Conservation (phyloP, 2,329 filamentous ascomycete genomes). For the Talaromyces sp. region DNA sequence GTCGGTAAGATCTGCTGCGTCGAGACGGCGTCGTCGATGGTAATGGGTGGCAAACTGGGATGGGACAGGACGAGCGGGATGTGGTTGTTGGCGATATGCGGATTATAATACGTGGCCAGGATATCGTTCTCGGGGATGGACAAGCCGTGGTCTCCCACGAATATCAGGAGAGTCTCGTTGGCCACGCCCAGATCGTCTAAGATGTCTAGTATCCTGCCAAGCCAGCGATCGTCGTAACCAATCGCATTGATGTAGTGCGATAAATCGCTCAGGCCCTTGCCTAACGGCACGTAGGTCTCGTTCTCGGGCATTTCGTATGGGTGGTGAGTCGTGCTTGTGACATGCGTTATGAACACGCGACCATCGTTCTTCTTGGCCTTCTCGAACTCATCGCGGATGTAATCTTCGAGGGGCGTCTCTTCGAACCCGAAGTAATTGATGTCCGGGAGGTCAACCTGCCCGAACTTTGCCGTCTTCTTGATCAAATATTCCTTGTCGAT, state of each 20-base stretch:
- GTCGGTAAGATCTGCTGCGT: constrained; percentile 31
- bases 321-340: constrained; percentile 33
- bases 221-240: constrained; percentile 29
- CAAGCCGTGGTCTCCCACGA: constrained; percentile 32
- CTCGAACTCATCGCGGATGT: constrained; percentile 30
- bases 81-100: constrained; percentile 31
- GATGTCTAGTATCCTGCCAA: constrained; percentile 27
- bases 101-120: constrained; percentile 30
- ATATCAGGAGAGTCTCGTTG: constrained; percentile 30
- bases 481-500: constrained; percentile 21
- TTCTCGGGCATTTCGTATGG: constrained; percentile 27
- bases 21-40: constrained; percentile 25
- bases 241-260: constrained; percentile 30
- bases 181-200: constrained; percentile 28
- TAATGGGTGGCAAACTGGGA: constrained; percentile 27
- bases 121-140: constrained; percentile 34
- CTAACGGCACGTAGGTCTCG: constrained; percentile 21
- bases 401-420: constrained; percentile 28
- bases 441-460: constrained; percentile 23
- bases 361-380: constrained; percentile 27
- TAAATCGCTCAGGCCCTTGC: constrained; percentile 20
- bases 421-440: constrained; percentile 32
- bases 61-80: constrained; percentile 31
- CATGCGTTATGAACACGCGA: constrained; percentile 30
- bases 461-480: constrained; percentile 27